Base-by-base conservation (phyloP, 202 grass and related monocot species). In the Zoysia matrella region DNA sequence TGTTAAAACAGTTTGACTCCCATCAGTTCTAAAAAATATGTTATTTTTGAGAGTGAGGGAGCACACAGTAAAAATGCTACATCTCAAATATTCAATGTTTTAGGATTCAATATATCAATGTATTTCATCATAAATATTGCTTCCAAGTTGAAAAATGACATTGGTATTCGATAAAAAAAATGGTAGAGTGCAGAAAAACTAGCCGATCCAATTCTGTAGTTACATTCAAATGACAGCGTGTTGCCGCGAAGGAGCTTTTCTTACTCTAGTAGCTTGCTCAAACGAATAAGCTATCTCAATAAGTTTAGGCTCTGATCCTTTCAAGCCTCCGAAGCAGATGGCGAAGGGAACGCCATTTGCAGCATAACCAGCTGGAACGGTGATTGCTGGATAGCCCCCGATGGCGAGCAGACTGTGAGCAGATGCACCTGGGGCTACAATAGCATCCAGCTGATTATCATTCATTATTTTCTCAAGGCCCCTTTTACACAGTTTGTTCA, bases 231-330 rank as follows among this genome's bases (percentile, higher is more conserved):
- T 16, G 46, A 36, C 62, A 78, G 14, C 72, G 82, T 78, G 52
- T 53, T 73, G 78, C 67, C 78, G 7, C 5, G 11, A 53, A 8
- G 94, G 94, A 63, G 88, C 84, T 87, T 78, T 86, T 47, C 94
- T 75, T 40, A 89, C 81, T 72, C 47, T 47, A 4, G 89, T 94
- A 52, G 78, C 92, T 67, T 97, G 92, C 72, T 97, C 94, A 71
- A 94, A 97, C 12, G 85, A 89, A 82, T 92, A 94, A 50, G 92
- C 73, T 77, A 97, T 86, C 81, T 94, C 90, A 71, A 97, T 92
- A 67, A 97, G 83, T 63, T 58, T 82, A 15, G 86, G 89, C 60
- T 94, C 94, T 11, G 80, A 97, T 47, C 90, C 94, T 85, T 89
- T 91, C 62, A 97, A 77, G 13, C 88, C 92, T 36, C 90, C 90